Evolutionary conservation across 129 eudicot species (phyloP).

Genomic region (Apium graveolens): DNA sequence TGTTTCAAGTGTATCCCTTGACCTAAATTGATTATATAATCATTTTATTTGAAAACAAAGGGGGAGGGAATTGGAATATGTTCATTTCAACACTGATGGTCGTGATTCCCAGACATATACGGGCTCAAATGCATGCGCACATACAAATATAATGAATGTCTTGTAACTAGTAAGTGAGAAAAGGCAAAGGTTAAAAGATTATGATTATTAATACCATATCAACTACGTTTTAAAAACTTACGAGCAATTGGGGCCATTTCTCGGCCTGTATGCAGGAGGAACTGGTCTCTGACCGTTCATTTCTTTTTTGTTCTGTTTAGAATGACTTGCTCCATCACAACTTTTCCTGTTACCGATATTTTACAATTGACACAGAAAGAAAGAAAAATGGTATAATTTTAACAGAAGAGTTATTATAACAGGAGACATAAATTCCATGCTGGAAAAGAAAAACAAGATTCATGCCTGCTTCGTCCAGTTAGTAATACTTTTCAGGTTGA

Average conservation of each 20-base stretch:
- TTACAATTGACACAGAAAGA: not conserved
- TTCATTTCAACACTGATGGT: not conserved
- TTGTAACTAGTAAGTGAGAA: not conserved
- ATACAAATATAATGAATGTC: no score
- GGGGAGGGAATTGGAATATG: not conserved
- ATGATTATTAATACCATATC: not conserved
- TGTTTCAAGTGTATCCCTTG: not conserved
- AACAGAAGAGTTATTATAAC: not conserved
- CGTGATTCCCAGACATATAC: no score
- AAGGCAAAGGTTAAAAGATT: not conserved
- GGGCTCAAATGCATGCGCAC: no score
- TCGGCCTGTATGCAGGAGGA: constrained; percentile 42
- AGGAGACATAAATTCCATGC: not conserved
- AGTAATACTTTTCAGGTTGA: not conserved
- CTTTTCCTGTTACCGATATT: constrained; percentile 29
- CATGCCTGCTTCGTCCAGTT: not conserved
- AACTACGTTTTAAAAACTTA: constrained; percentile 20
- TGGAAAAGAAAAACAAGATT: not conserved
- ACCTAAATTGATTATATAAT: not conserved
- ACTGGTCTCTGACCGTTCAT: constrained; percentile 18
- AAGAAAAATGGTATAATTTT: not conserved
- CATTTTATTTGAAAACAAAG: not conserved
- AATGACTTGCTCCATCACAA: constrained; percentile 30
- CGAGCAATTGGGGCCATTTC: constrained; percentile 71
- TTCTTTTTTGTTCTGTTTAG: constrained; percentile 32